Conservation (phyloP, 176 grass and related monocot species). For the Phragmites australis region DNA sequence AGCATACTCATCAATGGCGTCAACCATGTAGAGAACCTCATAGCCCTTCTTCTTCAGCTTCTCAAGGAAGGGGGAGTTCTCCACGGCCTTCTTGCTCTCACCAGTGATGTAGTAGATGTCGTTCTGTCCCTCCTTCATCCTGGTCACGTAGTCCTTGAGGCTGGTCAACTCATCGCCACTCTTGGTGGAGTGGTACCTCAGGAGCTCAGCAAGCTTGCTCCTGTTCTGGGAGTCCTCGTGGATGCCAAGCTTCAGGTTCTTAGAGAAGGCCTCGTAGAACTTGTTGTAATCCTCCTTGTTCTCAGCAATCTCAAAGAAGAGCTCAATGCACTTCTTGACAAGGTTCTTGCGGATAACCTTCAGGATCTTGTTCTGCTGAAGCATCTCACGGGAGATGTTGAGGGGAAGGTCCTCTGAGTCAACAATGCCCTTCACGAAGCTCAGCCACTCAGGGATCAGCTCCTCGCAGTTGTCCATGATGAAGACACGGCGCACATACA, state of each 20-base stretch:
- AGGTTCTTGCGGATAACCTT: slow-evolving; percentile 86
- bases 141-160: slow-evolving; percentile 82
- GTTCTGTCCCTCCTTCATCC: slow-evolving; percentile 91
- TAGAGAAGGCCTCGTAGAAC: slow-evolving; percentile 89
- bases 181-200: slow-evolving; percentile 88
- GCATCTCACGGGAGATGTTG: slow-evolving; percentile 76
- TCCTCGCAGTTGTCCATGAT: slow-evolving; percentile 96
- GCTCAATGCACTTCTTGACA: slow-evolving; percentile 87
- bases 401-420: slow-evolving; percentile 91
- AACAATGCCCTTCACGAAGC: slow-evolving; percentile 84
- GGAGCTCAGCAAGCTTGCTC: slow-evolving; percentile 67
- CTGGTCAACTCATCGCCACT: slow-evolving; percentile 86
- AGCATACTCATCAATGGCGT: slow-evolving; percentile 87
- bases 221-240: slow-evolving; percentile 79
- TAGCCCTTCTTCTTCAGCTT: slow-evolving; percentile 85
- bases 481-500: slow-evolving; percentile 81
- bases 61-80: slow-evolving; percentile 91
- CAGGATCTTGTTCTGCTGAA: slow-evolving; percentile 89
- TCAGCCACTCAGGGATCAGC: slow-evolving; percentile 73
- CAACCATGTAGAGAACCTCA: slow-evolving; percentile 82
- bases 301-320: slow-evolving; percentile 93
- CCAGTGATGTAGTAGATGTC: slow-evolving; percentile 91
- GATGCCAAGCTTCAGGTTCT: slow-evolving; percentile 85
- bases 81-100: slow-evolving; percentile 94
- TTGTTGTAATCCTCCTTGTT: slow-evolving; percentile 97